Conservation (phyloP, 257 asterid species). For the Galeopsis tetrahit region DNA sequence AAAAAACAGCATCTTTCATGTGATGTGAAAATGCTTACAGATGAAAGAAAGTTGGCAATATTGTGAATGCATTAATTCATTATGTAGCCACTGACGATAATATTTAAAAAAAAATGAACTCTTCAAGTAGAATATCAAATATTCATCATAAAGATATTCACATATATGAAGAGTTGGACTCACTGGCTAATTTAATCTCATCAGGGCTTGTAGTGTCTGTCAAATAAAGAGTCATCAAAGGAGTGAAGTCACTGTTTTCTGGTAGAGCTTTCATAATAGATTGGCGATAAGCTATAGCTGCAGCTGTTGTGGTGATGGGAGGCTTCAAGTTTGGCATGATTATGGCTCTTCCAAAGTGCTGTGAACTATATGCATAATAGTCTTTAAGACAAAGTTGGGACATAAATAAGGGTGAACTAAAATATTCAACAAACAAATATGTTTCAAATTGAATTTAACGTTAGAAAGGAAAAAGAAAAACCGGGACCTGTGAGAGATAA, state of each 20-base stretch:
- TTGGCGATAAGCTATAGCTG: constrained; percentile 74
- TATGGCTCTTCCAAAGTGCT: constrained; percentile 88
- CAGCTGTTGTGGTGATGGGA: constrained; percentile 85
- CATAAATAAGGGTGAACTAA: constrained; percentile 14
- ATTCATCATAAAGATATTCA: neutral
- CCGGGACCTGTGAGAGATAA: constrained; percentile 73
- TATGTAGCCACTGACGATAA: neutral
- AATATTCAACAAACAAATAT: neutral
- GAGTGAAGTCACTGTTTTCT: constrained; percentile 60
- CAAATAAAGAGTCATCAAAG: constrained; percentile 96
- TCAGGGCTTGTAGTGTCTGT: constrained; percentile 79
- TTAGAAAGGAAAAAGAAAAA: neutral
- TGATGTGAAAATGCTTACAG: neutral
- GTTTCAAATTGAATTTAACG: neutral
- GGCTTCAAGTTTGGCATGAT: constrained; percentile 95
- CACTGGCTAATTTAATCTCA: constrained; percentile 88
- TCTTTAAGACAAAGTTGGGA: constrained; percentile 19
- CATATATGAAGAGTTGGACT: constrained; percentile 37
- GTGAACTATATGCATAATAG: constrained; percentile 52
- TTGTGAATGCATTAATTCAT: constrained; percentile 16
- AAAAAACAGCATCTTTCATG: neutral
- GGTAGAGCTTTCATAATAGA: constrained; percentile 77
- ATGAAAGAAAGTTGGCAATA: neutral
- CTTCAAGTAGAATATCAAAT: neutral
- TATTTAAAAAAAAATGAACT: neutral